Conservation (phyloP, 1,284 basidiomycete genomes). For the Exsudoporus floridanus region DNA sequence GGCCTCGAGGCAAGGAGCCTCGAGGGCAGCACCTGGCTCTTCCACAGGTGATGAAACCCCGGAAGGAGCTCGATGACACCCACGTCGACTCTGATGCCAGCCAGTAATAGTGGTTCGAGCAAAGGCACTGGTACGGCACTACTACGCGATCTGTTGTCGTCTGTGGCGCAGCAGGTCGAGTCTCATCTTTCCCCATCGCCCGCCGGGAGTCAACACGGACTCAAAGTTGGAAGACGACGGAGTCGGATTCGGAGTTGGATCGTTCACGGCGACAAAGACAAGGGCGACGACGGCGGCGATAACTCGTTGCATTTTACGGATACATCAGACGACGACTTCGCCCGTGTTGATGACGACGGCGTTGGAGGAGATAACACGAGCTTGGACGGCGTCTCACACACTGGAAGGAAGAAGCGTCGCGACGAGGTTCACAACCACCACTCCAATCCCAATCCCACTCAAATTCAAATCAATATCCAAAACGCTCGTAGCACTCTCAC, state of each 20-base stretch:
- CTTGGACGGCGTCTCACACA: background rate
- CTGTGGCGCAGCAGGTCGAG: constrained; percentile 29
- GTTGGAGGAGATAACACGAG: background rate
- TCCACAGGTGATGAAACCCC: background rate
- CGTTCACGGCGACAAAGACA: constrained; percentile 4
- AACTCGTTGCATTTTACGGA: constrained; percentile 22
- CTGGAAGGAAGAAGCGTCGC: background rate
- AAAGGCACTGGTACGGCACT: constrained; percentile 1
- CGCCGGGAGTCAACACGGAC: constrained; percentile 1
- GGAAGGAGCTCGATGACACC: background rate
- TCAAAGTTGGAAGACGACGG: constrained; percentile 6
- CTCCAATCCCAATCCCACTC: background rate
- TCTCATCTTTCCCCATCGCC: constrained; percentile 15
- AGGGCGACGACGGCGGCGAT: constrained; percentile 3
- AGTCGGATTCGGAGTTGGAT: constrained; percentile 23
- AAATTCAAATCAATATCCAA: background rate
- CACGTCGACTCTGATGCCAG: background rate
- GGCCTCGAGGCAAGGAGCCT: constrained; percentile 13
- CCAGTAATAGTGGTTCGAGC: background rate
- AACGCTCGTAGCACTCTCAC: background rate
- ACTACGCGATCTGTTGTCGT: constrained; percentile 25
- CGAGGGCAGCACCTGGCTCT: background rate
- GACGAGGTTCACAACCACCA: background rate
- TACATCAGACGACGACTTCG: constrained; percentile 14
- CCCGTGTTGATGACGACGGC: background rate